Conservation (phyloP, 345 rosid species). For the Melastoma malabathricum region DNA sequence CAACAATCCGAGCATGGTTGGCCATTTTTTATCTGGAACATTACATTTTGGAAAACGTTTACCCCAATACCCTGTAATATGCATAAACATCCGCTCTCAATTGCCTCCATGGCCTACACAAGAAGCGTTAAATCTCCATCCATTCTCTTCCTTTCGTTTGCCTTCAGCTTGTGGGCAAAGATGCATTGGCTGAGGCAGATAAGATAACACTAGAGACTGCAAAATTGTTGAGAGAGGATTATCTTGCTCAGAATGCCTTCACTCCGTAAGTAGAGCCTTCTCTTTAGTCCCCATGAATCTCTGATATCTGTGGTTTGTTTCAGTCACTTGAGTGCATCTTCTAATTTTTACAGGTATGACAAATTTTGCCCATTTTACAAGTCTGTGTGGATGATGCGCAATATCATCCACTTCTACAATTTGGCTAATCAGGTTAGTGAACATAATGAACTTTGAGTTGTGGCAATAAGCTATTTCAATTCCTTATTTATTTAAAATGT, state of each 20-base stretch:
- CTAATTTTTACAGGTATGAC: slow-evolving; percentile 47
- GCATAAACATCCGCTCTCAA: no score
- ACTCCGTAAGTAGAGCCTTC: slow-evolving; percentile 61
- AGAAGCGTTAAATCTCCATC: no score
- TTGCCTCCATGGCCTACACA: no score
- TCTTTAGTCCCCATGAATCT: not conserved
- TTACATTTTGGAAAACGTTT: no score
- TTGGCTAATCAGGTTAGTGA: slow-evolving; percentile 86
- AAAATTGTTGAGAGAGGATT: slow-evolving; percentile 96
- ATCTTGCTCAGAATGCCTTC: slow-evolving; percentile 98
- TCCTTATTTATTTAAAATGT: no score
- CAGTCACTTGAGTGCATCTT: not conserved
- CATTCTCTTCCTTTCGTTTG: slow-evolving; percentile 5
- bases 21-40: no score
- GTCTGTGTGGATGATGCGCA: slow-evolving; percentile 99
- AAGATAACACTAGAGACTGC: slow-evolving; percentile 96
- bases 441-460: not conserved
- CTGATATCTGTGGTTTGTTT: not conserved
- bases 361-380: slow-evolving; percentile 99
- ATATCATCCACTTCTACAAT: slow-evolving; percentile 87
- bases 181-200: slow-evolving; percentile 92
- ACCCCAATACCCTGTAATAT: no score
- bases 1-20: no score
- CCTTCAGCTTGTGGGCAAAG: slow-evolving; percentile 96
- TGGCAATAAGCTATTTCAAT: no score